Conservation (phyloP, 768 basidiomycete species). For the Boletus coccyginus region DNA sequence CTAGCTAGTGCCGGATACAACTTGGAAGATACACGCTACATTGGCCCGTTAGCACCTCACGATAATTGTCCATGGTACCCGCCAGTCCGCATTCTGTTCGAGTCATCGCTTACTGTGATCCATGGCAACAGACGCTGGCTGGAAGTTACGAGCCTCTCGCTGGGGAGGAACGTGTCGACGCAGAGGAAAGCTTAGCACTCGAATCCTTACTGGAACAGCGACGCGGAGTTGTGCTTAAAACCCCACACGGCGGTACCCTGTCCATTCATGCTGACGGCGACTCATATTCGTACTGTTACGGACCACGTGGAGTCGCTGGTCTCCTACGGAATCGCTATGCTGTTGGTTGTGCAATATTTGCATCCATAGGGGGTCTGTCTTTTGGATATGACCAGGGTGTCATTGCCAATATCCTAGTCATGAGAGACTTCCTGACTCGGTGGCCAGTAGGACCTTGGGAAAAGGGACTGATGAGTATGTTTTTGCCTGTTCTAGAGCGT, state of each 20-base stretch:
- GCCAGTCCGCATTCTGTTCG: background rate
- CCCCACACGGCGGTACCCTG: constrained; percentile 28
- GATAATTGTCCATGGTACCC: constrained; percentile 12
- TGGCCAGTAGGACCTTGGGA: constrained; percentile 74
- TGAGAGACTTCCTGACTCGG: constrained; percentile 65
- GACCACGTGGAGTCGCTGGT: constrained; percentile 65
- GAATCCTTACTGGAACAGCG: constrained; percentile 17
- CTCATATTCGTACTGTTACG: constrained; percentile 68
- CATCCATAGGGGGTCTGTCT: constrained; percentile 71
- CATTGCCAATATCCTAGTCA: constrained; percentile 82
- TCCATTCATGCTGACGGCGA: constrained; percentile 19
- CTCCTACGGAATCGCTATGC: constrained; percentile 64
- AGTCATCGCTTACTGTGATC: background rate
- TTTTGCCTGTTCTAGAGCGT: background rate
- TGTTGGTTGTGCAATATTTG: constrained; percentile 67
- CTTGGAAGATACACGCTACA: background rate
- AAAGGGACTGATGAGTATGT: constrained; percentile 75
- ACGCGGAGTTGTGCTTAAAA: constrained; percentile 19
- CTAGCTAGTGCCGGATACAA: background rate
- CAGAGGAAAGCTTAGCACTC: constrained; percentile 11
- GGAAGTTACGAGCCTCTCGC: constrained; percentile 16
- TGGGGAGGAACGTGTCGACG: constrained; percentile 9
- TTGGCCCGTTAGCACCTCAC: background rate
- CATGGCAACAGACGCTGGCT: constrained; percentile 1
- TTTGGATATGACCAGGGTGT: constrained; percentile 88